Evolutionary conservation across 2,329 filamentous ascomycete species (phyloP).

Genomic region (Fusarium circinatum): DNA sequence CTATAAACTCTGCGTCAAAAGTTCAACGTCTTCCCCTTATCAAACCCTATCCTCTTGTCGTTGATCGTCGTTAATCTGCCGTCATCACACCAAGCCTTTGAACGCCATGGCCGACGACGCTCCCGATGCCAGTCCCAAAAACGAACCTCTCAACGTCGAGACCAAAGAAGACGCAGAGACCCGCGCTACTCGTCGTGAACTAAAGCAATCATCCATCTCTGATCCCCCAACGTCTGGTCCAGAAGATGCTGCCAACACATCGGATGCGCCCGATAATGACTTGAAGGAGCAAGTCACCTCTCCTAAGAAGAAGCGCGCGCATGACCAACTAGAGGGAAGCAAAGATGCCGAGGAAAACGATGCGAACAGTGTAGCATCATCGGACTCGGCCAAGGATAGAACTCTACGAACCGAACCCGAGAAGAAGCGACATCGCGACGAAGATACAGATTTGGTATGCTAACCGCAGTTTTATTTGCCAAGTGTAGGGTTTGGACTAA

Average conservation of each 20-base stretch:
- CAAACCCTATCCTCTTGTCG: neutral
- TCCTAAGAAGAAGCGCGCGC: conserved; percentile 73
- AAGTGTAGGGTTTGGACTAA: conserved; percentile 14
- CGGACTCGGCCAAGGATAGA: conserved; percentile 60
- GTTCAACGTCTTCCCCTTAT: neutral
- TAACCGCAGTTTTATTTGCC: neutral
- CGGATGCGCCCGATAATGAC: conserved; percentile 50
- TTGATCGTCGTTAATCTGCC: conserved; percentile 7
- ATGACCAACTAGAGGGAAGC: conserved; percentile 66
- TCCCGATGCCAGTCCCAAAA: conserved; percentile 55
- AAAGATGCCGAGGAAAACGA: conserved; percentile 57
- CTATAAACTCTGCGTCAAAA: neutral
- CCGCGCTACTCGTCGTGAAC: conserved; percentile 70
- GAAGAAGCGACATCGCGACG: conserved; percentile 72
- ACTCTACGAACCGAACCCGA: conserved; percentile 64
- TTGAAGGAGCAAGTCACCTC: conserved; percentile 63
- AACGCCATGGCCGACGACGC: conserved; percentile 58
- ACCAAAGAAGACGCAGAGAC: conserved; percentile 70
- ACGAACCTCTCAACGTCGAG: conserved; percentile 48
- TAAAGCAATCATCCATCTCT: conserved; percentile 72
- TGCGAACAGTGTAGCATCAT: conserved; percentile 54
- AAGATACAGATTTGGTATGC: conserved; percentile 52
- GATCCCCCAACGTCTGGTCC: conserved; percentile 50
- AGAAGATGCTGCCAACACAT: conserved; percentile 47
- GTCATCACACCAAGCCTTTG: conserved; percentile 31